Percentiles rank a stretch among this genome's conserved stretches.
Conservation (phyloP, 106 monocot species). For the Dioscorea dumetorum region DNA sequence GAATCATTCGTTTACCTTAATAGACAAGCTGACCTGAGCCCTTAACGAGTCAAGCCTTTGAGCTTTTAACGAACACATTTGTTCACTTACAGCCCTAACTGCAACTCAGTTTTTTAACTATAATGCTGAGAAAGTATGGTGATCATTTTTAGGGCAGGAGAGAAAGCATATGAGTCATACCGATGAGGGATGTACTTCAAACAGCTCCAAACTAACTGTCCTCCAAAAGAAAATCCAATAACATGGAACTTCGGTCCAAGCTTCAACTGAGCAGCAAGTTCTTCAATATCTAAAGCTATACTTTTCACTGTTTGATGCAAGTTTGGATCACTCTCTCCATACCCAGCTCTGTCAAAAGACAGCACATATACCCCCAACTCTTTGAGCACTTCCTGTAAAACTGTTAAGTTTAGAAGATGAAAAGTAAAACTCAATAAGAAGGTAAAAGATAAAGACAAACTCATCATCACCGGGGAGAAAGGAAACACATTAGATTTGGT, state of each 20-base stretch:
- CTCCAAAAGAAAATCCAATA: slow-evolving; percentile 44
- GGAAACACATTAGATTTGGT: slow-evolving; percentile 17
- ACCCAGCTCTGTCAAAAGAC: slow-evolving; percentile 46
- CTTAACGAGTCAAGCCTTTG: too few species aligned
- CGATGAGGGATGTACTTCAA: slow-evolving; percentile 52
- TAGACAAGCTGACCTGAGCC: too few species aligned
- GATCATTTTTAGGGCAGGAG: background rate
- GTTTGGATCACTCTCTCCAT: slow-evolving; percentile 53
- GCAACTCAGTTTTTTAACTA: background rate
- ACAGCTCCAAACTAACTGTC: slow-evolving; percentile 31
- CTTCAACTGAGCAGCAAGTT: slow-evolving; percentile 40
- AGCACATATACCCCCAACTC: slow-evolving; percentile 30
- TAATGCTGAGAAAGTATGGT: background rate
- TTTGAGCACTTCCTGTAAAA: slow-evolving; percentile 32
- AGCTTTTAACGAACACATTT: too few species aligned
- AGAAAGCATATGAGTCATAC: background rate
- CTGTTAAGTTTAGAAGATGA: background rate
- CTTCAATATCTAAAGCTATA: slow-evolving; percentile 34
- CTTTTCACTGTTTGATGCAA: slow-evolving; percentile 27
- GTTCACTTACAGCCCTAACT: too few species aligned
- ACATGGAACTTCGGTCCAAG: slow-evolving; percentile 36
- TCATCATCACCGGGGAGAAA: slow-evolving; percentile 16
- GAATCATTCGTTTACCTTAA: too few species aligned
- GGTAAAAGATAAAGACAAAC: background rate
- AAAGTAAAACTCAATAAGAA: background rate